Conservation (phyloP, 805 yeast species). For the Saturnispora besseyi region DNA sequence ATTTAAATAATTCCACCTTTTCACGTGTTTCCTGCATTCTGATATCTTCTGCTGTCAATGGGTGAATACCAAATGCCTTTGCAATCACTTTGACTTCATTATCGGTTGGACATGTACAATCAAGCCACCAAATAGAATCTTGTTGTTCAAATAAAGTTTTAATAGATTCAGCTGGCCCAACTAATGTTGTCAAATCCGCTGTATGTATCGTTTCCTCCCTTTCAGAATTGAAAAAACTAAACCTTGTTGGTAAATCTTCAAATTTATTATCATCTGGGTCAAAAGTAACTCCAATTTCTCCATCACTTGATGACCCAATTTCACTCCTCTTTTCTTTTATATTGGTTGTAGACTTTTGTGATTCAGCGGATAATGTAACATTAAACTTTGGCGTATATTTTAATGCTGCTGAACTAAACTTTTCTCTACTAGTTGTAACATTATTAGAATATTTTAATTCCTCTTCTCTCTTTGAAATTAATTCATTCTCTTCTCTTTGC, state of each 20-base stretch:
- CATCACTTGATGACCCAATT: background rate
- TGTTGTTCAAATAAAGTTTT: conserved; percentile 62
- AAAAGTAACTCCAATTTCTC: conserved; percentile 11
- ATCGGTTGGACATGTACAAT: conserved; percentile 89
- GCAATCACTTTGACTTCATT: conserved; percentile 87
- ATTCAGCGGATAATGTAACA: background rate
- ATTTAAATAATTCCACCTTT: conserved; percentile 85
- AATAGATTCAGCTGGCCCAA: conserved; percentile 55
- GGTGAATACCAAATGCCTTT: conserved; percentile 94
- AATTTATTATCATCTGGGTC: conserved; percentile 10
- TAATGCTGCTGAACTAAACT: conserved; percentile 43
- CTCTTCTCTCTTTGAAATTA: conserved; percentile 28
- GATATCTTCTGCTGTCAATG: conserved; percentile 95
- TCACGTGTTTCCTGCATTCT: conserved; percentile 95
- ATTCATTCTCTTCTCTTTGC: conserved; percentile 41
- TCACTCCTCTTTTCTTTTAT: background rate
- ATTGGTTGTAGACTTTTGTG: conserved; percentile 2
- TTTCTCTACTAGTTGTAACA: conserved; percentile 29
- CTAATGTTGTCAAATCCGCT: conserved; percentile 72
- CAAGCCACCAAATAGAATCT: conserved; percentile 91
- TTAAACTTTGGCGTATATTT: conserved; percentile 47
- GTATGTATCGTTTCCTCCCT: conserved; percentile 85
- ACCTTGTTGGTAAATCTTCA: conserved; percentile 53
- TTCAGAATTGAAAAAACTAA: conserved; percentile 73
- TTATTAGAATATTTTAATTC: conserved; percentile 19